Conservation (phyloP, 2,329 filamentous ascomycete genomes). For the Venturiaceae sp. region DNA sequence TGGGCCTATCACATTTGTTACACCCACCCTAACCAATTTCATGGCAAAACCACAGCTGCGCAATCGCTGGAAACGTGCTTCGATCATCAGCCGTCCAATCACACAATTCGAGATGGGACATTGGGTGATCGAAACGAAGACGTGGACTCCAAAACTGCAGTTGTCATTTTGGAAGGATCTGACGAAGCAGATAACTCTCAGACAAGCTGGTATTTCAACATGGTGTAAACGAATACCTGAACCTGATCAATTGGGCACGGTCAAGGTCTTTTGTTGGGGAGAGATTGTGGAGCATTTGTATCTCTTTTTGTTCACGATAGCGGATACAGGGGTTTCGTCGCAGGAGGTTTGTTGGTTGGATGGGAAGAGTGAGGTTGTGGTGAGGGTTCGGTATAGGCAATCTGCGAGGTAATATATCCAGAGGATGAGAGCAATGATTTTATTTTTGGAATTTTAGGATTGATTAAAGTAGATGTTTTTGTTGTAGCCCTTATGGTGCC, state of each 20-base stretch:
- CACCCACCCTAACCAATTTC: neutral
- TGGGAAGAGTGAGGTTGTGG: neutral
- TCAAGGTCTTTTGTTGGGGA: slow-evolving; percentile 1
- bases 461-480: too few relatives aligned
- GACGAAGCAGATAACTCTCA: neutral
- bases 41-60: neutral
- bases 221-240: neutral
- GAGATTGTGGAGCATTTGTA: slow-evolving; percentile 3
- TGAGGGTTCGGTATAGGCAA: neutral
- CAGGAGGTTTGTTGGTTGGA: neutral
- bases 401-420: neutral
- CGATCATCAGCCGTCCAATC: neutral
- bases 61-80: neutral
- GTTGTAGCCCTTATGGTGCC: too few relatives aligned
- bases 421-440: too few relatives aligned
- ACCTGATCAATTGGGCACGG: neutral
- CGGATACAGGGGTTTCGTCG: neutral
- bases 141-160: neutral
- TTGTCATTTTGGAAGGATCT: slow-evolving; percentile 4
- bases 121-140: neutral
- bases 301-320: neutral
- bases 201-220: slow-evolving; percentile 2
- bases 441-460: too few relatives aligned
- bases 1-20: neutral
- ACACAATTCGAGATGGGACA: neutral